Base-by-base conservation (phyloP, 2,329 filamentous ascomycete genomes). In the Colletotrichum eremochloae region DNA sequence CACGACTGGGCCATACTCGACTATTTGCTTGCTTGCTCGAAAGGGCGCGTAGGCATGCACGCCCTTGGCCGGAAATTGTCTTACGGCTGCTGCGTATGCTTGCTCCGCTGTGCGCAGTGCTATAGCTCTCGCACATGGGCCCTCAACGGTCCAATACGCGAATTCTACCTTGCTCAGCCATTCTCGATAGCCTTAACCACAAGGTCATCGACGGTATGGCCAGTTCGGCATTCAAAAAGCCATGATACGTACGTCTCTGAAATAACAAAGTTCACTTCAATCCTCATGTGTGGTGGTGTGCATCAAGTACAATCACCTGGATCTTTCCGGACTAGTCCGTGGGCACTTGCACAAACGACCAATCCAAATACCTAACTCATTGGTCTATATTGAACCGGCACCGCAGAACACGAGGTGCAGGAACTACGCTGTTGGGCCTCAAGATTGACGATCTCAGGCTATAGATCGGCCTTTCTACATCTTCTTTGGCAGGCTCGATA, bases 291-390 rank as follows among this genome's bases (percentile, higher is more conserved):
- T 73, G 65, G 50, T 68, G 70, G 52, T 52, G 66, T 60, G 71
- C 67, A 63, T 67, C 53, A 52, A 55, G 36, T 55, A 68, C 67
- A 70, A 24, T 58, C 63, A 61, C 31, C 65, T 66, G 61, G 62
- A 77, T 77, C 76, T 76, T 77, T 76, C 78, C 76, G 77, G 78
- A 76, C 76, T 76, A 74, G 80, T 63, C 50, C n/a, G 58, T 82
- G 82, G 82, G 78, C 80, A 79, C 78, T 76, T 80, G 81, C 83
- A 81, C 82, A 81, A 79, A 81, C 77, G 76, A 80, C 76, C 46
- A 50, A 63, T 67, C 64, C 68, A 53, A 57, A 63, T 71, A 57
- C 60, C 46, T 74, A 57, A 64, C 46, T 74, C 72, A 75, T 76
- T 71, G 75, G 65, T 67, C 67, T 70, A 79, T 79, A 78, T 79